These are phyloP conservation scores for Starmera dryadoides DNA, from an alignment of 805 yeast species.

Conservation along the genomic window DNA sequence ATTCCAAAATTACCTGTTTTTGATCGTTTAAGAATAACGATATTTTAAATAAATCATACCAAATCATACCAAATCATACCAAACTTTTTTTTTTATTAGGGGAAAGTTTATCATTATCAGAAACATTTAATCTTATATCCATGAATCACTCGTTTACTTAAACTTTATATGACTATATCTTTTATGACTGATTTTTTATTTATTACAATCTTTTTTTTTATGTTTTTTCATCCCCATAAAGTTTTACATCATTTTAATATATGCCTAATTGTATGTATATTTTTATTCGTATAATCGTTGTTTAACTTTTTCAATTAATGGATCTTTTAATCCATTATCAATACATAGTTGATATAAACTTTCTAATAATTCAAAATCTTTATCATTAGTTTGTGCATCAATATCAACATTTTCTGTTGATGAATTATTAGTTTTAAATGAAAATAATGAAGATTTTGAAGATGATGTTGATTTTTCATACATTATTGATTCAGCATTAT, in stretches of 20 bases:
- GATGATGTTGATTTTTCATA: neutral
- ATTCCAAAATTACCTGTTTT: slow-evolving; percentile 85
- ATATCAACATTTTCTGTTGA: neutral
- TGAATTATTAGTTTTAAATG: neutral
- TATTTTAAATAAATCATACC: no score
- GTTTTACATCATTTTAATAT: no score
- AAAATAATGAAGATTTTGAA: slow-evolving; percentile 2
- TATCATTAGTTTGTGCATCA: neutral
- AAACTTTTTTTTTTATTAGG: no score
- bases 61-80: no score
- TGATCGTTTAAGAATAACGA: slow-evolving; percentile 62
- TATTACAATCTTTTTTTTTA: no score
- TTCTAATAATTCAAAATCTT: slow-evolving; percentile 14
- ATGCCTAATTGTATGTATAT: neutral
- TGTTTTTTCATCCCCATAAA: no score
- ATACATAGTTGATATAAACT: slow-evolving; percentile 16
- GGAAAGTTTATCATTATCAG: no score
- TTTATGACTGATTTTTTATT: no score
- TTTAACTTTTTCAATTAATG: slow-evolving; percentile 14
- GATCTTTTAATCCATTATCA: slow-evolving; percentile 12
- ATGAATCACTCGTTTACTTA: no score
- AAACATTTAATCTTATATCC: no score
- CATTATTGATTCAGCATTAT: slow-evolving; percentile 6
- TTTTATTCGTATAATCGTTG: slow-evolving; percentile 4
- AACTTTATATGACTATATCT: no score